Percentiles rank a stretch among this genome's conserved stretches.
Evolutionary conservation across 306 rosid species (phyloP).

Genomic region (Mucuna pruriens): DNA sequence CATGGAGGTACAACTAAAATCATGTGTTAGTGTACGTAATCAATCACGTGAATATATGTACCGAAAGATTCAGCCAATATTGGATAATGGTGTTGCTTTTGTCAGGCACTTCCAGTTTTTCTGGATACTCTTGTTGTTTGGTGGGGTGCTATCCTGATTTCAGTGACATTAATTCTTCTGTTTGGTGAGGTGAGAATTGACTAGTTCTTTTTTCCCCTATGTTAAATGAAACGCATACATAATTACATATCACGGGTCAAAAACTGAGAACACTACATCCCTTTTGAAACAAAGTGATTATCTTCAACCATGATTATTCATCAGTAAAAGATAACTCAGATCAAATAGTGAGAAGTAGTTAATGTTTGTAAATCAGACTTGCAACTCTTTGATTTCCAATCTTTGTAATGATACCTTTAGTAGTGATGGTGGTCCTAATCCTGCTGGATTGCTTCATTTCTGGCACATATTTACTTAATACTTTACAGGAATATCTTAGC

Average conservation of each 20-base stretch:
- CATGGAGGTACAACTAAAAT: slow-evolving; percentile 76
- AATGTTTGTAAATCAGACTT: neutral
- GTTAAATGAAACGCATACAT: neutral
- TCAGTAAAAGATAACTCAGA: neutral
- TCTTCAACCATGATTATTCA: neutral
- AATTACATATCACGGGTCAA: neutral
- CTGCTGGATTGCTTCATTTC: neutral
- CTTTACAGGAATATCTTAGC: neutral
- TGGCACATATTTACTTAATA: neutral
- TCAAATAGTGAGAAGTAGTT: neutral
- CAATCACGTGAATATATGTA: neutral
- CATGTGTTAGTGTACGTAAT: neutral
- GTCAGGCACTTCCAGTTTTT: slow-evolving; percentile 89
- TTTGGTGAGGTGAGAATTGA: slow-evolving; percentile 93
- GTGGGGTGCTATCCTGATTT: slow-evolving; percentile 81
- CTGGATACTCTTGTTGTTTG: slow-evolving; percentile 73
- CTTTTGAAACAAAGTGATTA: neutral
- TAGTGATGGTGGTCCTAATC: neutral
- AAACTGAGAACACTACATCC: neutral
- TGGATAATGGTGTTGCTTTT: slow-evolving; percentile 37
- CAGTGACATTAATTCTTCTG: slow-evolving; percentile 92
- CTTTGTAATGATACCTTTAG: neutral
- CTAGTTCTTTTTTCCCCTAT: neutral
- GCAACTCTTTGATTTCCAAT: neutral
- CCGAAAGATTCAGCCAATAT: neutral